A percentile compares a stretch with the other conserved stretches of the same genome.
Evolutionary conservation across 352 stramenopile species (phyloP).

Genomic region (Stramenopiles sp.): DNA sequence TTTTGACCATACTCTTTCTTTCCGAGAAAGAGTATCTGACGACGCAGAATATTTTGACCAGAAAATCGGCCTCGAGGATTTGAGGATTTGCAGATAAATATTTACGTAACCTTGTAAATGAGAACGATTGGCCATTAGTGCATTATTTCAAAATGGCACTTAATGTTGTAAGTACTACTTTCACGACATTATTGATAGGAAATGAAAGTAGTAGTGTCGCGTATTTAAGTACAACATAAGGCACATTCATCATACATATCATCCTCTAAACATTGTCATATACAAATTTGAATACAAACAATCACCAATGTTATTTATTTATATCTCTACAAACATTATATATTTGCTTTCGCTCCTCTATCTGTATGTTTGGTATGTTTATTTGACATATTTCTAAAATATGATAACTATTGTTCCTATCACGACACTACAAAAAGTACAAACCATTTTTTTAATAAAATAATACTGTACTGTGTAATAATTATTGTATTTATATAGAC

Average conservation of each 20-base stretch:
- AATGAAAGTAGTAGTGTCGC: conserved; percentile 10
- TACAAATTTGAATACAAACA: conserved; percentile 11
- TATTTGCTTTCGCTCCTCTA: conserved; percentile 8
- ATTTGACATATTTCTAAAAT: conserved; percentile 12
- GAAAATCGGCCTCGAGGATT: too few relatives aligned
- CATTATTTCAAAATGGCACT: background rate
- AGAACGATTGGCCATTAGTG: conserved; percentile 5
- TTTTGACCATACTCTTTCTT: too few relatives aligned
- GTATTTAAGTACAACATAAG: conserved; percentile 11
- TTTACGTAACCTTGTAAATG: conserved; percentile 10
- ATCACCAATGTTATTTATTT: conserved; percentile 11
- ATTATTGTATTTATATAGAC: too few relatives aligned
- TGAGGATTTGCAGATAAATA: too few relatives aligned
- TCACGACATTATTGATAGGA: conserved; percentile 9
- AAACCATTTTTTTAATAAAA: too few relatives aligned
- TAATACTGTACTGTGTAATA: too few relatives aligned
- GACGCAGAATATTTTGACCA: too few relatives aligned
- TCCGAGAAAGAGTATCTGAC: too few relatives aligned
- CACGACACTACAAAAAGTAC: too few relatives aligned
- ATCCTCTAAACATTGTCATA: conserved; percentile 10
- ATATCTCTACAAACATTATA: conserved; percentile 10
- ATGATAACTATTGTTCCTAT: conserved; percentile 9
- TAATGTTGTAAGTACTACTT: conserved; percentile 11
- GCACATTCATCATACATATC: conserved; percentile 10
- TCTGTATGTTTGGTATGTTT: conserved; percentile 11